Conservation (phyloP, 2,329 filamentous ascomycete species). For the Penicillium thymicola region DNA sequence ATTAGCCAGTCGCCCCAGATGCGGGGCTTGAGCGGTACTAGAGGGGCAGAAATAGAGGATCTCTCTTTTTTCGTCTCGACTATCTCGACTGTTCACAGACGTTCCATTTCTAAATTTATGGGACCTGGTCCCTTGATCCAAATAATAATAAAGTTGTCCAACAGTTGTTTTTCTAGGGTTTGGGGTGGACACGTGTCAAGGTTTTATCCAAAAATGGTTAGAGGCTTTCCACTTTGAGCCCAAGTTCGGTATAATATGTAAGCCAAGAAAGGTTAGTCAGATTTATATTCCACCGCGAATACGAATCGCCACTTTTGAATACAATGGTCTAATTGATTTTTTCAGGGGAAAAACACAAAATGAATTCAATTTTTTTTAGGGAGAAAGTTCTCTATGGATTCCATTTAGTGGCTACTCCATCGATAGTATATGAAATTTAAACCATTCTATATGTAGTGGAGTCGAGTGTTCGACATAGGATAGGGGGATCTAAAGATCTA, state of each 20-base stretch:
- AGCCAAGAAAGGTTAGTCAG: background rate
- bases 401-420: background rate
- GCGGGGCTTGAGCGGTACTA: slow-evolving; percentile 6
- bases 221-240: background rate
- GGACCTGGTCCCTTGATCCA: slow-evolving; percentile 1
- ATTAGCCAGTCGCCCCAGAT: background rate
- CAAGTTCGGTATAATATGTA: background rate
- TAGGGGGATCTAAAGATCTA: slow-evolving; percentile 6
- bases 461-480: background rate
- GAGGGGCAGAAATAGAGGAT: background rate
- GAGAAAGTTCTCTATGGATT: background rate
- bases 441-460: background rate
- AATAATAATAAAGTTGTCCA: slow-evolving; percentile 1
- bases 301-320: slow-evolving; percentile 2
- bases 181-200: slow-evolving; percentile 7
- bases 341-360: background rate
- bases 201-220: background rate
- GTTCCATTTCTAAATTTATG: background rate
- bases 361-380: background rate
- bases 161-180: slow-evolving; percentile 4
- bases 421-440: background rate
- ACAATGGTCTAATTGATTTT: background rate
- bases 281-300: background rate
- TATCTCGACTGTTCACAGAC: background rate
- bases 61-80: background rate